Base-by-base conservation (phyloP, 805 yeast genomes). In the Wickerhamomyces silvicola region DNA sequence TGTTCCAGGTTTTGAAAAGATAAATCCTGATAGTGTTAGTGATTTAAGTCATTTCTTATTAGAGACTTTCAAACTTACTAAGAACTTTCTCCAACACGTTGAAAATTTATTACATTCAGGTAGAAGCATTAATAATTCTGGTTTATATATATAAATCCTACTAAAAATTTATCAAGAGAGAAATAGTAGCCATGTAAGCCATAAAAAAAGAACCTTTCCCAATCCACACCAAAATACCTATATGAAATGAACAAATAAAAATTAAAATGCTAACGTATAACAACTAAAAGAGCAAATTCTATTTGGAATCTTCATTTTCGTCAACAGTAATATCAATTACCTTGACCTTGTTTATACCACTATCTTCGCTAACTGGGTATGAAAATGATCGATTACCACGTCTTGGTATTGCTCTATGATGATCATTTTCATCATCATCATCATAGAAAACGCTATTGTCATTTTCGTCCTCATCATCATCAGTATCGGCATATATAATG, bases 1-100 rank as follows among this genome's bases (percentile, higher is more conserved):
- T 5, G 77, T 72, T 14, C 60, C 68, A 3, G 81, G 80, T 3
- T 74, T 60, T 49, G 82, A 77, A 41, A 75, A 70, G 42, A 51
- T 74, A 8, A 67, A 65, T 37, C 50, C 52, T 7, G 72, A 68
- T 39, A 42, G 44, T 5, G 27, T 45, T n/a, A 32, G 33, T 10
- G 45, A 41, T 24, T 22, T 43, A 8, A 38, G 36, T 2, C 13
- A 18, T 10, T 35, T 33, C 18, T 17, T 48, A 11, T 15, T 13
- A 9, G 12, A 31, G 11, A 34, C 27, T 10, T 36, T 40, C 16
- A 11, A 9, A 1, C 25, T 45, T 3, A 27, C 26, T 5, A 25
- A 26, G 10, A 18, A 38, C 16, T 42, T 46, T 25, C 26, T 16
- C 7, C 19, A 31, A 18, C 25, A 30, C n/a, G 28, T 40, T 18